Conservation (phyloP, 805 yeast species). For the Saccharomycopsis schoenii region DNA sequence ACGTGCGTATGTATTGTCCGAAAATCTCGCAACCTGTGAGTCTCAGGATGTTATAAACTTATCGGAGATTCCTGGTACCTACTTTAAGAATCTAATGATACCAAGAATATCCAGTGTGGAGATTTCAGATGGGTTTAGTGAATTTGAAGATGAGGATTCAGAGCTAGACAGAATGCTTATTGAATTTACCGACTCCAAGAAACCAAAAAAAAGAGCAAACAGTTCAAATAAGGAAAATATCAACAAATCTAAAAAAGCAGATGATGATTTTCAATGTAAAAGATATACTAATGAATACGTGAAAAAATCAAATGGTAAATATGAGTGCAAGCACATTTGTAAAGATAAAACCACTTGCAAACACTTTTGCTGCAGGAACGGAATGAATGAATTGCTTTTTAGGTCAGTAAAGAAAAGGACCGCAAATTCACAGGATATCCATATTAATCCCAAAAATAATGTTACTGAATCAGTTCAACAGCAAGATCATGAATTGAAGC, state of each 20-base stretch:
- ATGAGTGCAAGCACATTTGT: conserved; percentile 35
- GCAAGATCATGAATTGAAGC: background rate
- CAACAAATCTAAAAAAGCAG: background rate
- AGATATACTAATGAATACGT: conserved; percentile 8
- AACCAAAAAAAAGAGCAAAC: background rate
- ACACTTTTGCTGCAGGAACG: conserved; percentile 40
- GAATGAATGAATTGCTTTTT: conserved; percentile 19
- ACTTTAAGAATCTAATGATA: background rate
- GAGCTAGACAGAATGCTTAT: conserved; percentile 9
- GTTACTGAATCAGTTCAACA: background rate
- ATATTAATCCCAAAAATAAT: too few relatives aligned
- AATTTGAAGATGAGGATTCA: conserved; percentile 20
- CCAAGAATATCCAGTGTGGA: background rate
- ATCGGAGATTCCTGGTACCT: conserved; percentile 18
- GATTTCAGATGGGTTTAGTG: conserved; percentile 20
- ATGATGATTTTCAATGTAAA: background rate
- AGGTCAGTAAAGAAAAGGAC: background rate
- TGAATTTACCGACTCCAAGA: conserved; percentile 4
- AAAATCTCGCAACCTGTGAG: conserved; percentile 30
- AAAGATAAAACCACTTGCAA: conserved; percentile 32
- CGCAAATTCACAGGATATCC: background rate
- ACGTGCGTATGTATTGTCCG: conserved; percentile 27
- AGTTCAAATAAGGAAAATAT: background rate
- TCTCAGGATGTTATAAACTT: conserved; percentile 16
- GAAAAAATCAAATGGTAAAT: conserved; percentile 25